Percentiles rank a stretch among this genome's conserved stretches.
These are phyloP conservation scores for Ceratocystis colombiana DNA, from an alignment of 2,329 filamentous ascomycete genomes.

Conservation along the genomic window DNA sequence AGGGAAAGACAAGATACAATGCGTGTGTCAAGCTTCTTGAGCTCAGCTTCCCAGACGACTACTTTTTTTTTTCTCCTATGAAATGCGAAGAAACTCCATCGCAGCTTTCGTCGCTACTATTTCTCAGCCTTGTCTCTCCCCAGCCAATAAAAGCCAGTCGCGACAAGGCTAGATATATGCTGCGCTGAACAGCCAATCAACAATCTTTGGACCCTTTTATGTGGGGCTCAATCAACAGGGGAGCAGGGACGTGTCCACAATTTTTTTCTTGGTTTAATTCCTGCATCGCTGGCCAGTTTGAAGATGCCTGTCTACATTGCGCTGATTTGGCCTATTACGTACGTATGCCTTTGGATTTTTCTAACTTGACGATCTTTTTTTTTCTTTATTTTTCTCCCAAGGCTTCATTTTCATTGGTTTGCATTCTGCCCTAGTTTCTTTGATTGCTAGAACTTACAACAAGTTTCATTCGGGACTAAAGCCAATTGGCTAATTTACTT, in stretches of 20 bases:
- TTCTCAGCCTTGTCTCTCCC: slow-evolving; percentile 21
- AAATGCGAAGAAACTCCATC: slow-evolving; percentile 7
- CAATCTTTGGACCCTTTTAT: neutral
- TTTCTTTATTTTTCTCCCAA: neutral
- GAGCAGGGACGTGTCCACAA: slow-evolving; percentile 22
- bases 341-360: neutral
- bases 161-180: slow-evolving; percentile 14
- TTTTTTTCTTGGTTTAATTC: neutral
- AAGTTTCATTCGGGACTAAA: neutral
- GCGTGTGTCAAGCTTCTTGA: neutral
- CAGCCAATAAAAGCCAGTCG: slow-evolving; percentile 14
- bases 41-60: neutral
- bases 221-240: neutral
- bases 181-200: neutral
- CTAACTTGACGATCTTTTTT: slow-evolving; percentile 4
- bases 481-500: neutral
- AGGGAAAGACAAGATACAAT: neutral
- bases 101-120: slow-evolving; percentile 7
- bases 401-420: slow-evolving; percentile 3
- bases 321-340: slow-evolving; percentile 11
- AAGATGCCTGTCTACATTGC: slow-evolving; percentile 5
- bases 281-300: slow-evolving; percentile 21
- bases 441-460: neutral
- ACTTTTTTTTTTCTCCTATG: slow-evolving; percentile 1
- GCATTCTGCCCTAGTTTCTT: neutral